These are phyloP conservation scores for Macrophomina tecta DNA, from an alignment of 2,329 filamentous ascomycete species.

Conservation along the genomic window DNA sequence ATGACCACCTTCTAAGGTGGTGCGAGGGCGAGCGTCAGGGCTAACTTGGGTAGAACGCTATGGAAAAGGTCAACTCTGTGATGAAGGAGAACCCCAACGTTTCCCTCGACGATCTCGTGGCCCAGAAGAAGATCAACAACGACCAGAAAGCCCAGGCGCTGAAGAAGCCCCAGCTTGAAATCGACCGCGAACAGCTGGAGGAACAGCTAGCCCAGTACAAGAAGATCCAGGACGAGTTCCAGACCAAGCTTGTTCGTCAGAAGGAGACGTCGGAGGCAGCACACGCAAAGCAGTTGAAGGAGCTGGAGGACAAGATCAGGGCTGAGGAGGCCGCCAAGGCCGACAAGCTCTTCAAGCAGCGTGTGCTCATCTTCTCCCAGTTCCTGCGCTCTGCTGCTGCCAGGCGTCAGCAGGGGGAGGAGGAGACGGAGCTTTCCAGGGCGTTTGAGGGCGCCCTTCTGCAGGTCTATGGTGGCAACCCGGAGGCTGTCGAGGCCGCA, in stretches of 20 bases:
- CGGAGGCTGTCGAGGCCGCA: constrained; percentile 74
- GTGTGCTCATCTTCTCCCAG: constrained; percentile 74
- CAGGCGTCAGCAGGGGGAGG: constrained; percentile 72
- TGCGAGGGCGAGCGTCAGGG: constrained; percentile 21
- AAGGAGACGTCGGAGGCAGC: constrained; percentile 60
- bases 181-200: constrained; percentile 72
- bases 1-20: not conserved
- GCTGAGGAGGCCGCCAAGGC: constrained; percentile 57
- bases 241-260: constrained; percentile 63
- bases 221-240: constrained; percentile 77
- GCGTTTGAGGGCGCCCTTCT: constrained; percentile 82
- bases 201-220: constrained; percentile 77
- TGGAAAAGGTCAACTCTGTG: constrained; percentile 73
- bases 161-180: constrained; percentile 76
- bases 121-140: constrained; percentile 74
- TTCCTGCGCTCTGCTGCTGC: constrained; percentile 82
- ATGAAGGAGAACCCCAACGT: constrained; percentile 73
- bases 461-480: constrained; percentile 79
- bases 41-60: constrained; percentile 62
- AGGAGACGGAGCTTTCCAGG: constrained; percentile 75
- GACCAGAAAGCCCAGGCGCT: constrained; percentile 79
- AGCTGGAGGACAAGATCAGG: constrained; percentile 60
- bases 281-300: constrained; percentile 64
- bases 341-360: constrained; percentile 61
- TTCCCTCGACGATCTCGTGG: constrained; percentile 74